Conservation (phyloP, 148 eudicot genomes). For the Mesembryanthemum crystallinum region DNA sequence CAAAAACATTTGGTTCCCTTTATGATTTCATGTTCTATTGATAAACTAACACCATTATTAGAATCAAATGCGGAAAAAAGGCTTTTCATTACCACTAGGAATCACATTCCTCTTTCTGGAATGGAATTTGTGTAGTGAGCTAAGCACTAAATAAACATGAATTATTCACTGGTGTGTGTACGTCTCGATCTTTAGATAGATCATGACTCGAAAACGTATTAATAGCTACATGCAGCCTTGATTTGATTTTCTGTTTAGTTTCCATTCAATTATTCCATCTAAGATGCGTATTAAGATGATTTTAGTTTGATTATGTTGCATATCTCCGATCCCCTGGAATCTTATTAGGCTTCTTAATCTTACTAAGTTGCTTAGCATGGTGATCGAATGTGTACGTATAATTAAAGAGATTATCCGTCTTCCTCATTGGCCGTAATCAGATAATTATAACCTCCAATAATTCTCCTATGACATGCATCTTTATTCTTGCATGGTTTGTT, state of each 20-base stretch:
- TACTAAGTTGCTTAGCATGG: slow-evolving; percentile 11
- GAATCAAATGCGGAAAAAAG: neutral
- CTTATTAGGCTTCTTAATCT: too few species aligned
- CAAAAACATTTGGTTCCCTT: too few species aligned
- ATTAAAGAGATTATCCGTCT: neutral
- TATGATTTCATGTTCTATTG: too few species aligned
- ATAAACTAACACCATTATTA: too few species aligned
- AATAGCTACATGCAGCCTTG: neutral
- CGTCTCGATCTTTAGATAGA: neutral
- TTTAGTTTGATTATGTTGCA: neutral
- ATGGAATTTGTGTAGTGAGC: neutral
- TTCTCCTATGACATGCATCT: slow-evolving; percentile 10
- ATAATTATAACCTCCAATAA: neutral
- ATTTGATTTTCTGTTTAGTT: neutral
- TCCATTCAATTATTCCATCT: neutral
- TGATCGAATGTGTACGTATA: neutral
- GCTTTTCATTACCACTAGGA: slow-evolving; percentile 10
- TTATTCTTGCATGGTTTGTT: slow-evolving; percentile 25
- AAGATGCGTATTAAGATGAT: neutral
- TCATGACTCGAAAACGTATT: neutral
- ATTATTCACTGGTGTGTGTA: neutral
- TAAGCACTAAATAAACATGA: too few species aligned
- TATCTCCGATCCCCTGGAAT: too few species aligned
- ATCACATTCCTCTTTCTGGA: slow-evolving; percentile 21
- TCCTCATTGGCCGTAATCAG: slow-evolving; percentile 9